These are phyloP conservation scores for Mycena olivaceomarginata DNA, from an alignment of 768 basidiomycete species.

Conservation along the genomic window DNA sequence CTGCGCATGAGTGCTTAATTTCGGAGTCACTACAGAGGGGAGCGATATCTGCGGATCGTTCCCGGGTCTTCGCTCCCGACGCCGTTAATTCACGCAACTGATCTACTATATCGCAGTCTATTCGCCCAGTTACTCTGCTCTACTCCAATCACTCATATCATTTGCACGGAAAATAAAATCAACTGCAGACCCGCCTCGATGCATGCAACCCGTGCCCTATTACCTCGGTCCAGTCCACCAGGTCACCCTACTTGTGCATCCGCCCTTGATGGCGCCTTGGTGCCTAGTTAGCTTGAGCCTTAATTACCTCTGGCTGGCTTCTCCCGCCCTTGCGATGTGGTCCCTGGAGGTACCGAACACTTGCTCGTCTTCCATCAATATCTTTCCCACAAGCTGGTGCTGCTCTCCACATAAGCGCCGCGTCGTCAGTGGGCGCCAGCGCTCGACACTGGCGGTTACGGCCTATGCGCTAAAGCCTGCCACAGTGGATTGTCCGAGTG, in stretches of 20 bases:
- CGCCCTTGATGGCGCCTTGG: background rate
- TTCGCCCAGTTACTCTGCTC: too few species aligned
- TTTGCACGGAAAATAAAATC: too few species aligned
- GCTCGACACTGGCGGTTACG: background rate
- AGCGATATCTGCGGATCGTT: too few species aligned
- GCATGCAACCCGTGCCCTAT: background rate
- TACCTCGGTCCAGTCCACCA: background rate
- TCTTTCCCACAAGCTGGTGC: background rate
- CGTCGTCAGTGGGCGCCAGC: background rate
- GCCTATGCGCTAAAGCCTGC: background rate
- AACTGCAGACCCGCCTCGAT: too few species aligned
- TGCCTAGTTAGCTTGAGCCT: background rate
- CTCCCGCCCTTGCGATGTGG: slow-evolving; percentile 1
- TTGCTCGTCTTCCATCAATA: too few species aligned
- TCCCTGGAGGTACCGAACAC: background rate
- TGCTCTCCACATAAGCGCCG: background rate
- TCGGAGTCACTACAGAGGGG: too few species aligned
- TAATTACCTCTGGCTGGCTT: background rate
- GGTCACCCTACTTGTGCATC: background rate
- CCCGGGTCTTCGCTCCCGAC: too few species aligned
- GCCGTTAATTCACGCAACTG: too few species aligned
- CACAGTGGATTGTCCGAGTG: background rate
- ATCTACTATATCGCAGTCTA: too few species aligned
- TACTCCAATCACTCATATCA: too few species aligned
- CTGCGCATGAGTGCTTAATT: too few species aligned